phyloP scores from a whole-genome alignment of 495 filamentous ascomycete genomes.

The Hyaloscypha bicolor region DNA sequence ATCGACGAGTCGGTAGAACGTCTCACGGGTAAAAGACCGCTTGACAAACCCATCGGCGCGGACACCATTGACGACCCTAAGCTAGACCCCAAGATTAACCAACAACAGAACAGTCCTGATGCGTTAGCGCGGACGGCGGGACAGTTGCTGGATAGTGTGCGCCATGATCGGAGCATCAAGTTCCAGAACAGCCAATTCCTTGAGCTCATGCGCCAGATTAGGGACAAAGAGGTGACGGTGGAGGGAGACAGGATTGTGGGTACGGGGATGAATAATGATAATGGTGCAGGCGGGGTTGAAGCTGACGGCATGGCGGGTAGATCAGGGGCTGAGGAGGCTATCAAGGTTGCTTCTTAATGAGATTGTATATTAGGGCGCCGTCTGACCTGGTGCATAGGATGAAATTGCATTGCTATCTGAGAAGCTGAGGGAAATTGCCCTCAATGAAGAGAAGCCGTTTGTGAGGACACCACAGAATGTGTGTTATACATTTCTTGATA shows the following conservation, averaged over 20 bases:
- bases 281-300: neutral
- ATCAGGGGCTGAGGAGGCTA: neutral
- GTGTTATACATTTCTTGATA: neutral
- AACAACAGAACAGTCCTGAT: constrained; percentile 53
- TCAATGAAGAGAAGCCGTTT: neutral
- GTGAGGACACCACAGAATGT: neutral
- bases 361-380: neutral
- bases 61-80: constrained; percentile 39
- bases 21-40: constrained; percentile 7
- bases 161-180: constrained; percentile 67
- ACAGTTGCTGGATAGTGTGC: constrained; percentile 68
- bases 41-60: constrained; percentile 51
- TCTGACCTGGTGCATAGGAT: constrained; percentile 3
- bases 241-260: constrained; percentile 32
- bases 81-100: constrained; percentile 18
- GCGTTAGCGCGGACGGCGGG: constrained; percentile 73
- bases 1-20: constrained; percentile 23
- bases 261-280: neutral
- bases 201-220: constrained; percentile 59
- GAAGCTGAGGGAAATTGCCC: neutral
- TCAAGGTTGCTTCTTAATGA: constrained; percentile 19
- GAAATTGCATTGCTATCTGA: neutral
- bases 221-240: constrained; percentile 30
- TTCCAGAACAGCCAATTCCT: constrained; percentile 81
- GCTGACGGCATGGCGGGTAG: neutral